Percentiles rank a stretch among this genome's conserved stretches.
These are phyloP conservation scores for Epichloe gansuensis DNA, from an alignment of 2,329 filamentous ascomycete genomes.

Conservation along the genomic window DNA sequence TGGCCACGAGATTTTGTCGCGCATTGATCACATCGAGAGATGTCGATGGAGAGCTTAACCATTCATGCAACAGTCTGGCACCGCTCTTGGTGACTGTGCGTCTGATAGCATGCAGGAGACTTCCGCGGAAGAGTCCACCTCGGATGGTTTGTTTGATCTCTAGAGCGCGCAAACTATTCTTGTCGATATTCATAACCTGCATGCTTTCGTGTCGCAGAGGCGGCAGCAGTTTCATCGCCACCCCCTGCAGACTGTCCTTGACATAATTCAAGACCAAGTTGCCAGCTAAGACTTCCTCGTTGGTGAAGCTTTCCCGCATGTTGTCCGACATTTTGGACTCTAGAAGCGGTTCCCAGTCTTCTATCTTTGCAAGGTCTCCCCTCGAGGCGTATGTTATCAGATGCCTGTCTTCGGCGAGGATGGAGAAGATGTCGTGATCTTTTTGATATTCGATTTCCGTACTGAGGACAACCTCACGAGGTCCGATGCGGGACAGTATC, in stretches of 20 bases:
- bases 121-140: slow-evolving; percentile 68
- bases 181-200: slow-evolving; percentile 82
- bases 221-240: slow-evolving; percentile 70
- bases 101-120: slow-evolving; percentile 77
- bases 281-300: slow-evolving; percentile 61
- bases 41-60: slow-evolving; percentile 86
- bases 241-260: slow-evolving; percentile 60
- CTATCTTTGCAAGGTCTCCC: slow-evolving; percentile 32
- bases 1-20: slow-evolving; percentile 68
- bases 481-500: slow-evolving; percentile 67
- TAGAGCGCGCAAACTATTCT: slow-evolving; percentile 75
- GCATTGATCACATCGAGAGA: slow-evolving; percentile 65
- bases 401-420: slow-evolving; percentile 64
- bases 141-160: slow-evolving; percentile 80
- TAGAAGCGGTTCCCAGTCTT: slow-evolving; percentile 63
- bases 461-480: slow-evolving; percentile 74
- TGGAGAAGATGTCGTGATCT: slow-evolving; percentile 47
- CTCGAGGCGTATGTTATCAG: slow-evolving; percentile 58
- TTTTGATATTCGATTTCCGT: slow-evolving; percentile 44
- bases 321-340: slow-evolving; percentile 54
- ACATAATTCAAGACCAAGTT: slow-evolving; percentile 78
- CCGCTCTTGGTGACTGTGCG: slow-evolving; percentile 87
- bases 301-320: slow-evolving; percentile 44
- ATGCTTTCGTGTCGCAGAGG: slow-evolving; percentile 61
- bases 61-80: slow-evolving; percentile 67